A percentile compares a stretch with the other conserved stretches of the same genome.
These are phyloP conservation scores for Cutaneotrichosporon cavernicola DNA, from an alignment of 1,284 basidiomycete genomes.

Conservation along the genomic window DNA sequence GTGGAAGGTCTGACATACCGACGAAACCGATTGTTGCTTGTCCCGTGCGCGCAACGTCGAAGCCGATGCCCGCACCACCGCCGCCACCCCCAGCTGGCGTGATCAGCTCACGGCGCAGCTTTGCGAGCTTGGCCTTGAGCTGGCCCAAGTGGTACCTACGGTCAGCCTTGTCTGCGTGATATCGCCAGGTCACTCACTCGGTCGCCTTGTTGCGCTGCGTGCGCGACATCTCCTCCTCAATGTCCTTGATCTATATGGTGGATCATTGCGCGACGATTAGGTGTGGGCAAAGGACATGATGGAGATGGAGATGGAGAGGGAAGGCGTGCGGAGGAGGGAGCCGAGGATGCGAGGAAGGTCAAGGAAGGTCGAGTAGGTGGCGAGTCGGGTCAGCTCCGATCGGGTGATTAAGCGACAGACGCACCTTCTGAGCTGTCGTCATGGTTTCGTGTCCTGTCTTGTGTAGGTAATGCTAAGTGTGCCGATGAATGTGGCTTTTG, in stretches of 20 bases:
- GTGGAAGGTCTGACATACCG: neutral
- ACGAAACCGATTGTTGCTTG: constrained; percentile 95
- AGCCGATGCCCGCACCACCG: constrained; percentile 83
- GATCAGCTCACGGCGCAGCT: constrained; percentile 92
- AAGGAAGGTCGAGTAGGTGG: neutral
- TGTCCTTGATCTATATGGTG: constrained; percentile 48
- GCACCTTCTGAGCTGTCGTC: constrained; percentile 54
- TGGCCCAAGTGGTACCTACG: constrained; percentile 88
- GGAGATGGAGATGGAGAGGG: neutral
- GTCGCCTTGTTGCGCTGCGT: constrained; percentile 85
- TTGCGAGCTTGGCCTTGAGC: constrained; percentile 95
- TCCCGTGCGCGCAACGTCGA: constrained; percentile 97
- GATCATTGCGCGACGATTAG: neutral
- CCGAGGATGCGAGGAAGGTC: neutral
- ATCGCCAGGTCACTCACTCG: constrained; percentile 41
- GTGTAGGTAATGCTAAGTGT: neutral
- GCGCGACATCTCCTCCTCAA: constrained; percentile 55
- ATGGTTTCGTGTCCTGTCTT: constrained; percentile 29
- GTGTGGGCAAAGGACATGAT: neutral
- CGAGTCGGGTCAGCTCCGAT: constrained; percentile 1
- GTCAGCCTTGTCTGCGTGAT: constrained; percentile 15
- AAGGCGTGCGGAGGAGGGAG: neutral
- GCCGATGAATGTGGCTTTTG: neutral
- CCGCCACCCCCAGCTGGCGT: constrained; percentile 72
- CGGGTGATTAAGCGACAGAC: neutral